Evolutionary conservation across 2,329 filamentous ascomycete genomes (phyloP), one percentile per base, ranked within the genome.

Genomic region (Stenocarpella maydis): DNA sequence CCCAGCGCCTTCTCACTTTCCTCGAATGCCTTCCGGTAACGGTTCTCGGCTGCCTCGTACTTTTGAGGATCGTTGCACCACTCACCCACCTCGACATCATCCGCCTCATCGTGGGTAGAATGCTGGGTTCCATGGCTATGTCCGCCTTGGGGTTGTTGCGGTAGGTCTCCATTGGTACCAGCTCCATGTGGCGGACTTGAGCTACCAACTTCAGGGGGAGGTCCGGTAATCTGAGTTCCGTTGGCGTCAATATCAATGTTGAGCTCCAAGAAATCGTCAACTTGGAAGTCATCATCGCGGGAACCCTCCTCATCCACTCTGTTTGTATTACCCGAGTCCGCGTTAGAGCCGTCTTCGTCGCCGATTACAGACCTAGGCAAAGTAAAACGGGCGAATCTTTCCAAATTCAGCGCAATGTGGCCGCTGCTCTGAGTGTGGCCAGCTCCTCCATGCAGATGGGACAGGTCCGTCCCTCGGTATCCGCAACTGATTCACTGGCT

Each of bases 381-480:
- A 17, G 64, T 45, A 41, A 66, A 66, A 1, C 34, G 37, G 8
- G 64, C 64, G 14, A 66, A 43, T 28, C 19, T 41, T 43, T 66
- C 64, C 34, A 66, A 7, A 54, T 66, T 49, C 0, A 66, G 64
- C 21, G 64, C 64, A 24, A 66, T n/a, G 24, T 66, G 64, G 19
- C n/a, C 49, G 54, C 28, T 19, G 4, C 24, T n/a, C 39, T 53
- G 7, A 5, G 14, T 28, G 45, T 43, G 9, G 24, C 24, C 26
- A 50, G 24, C 6, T 24, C n/a, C 9, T 3, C 10, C 47, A 24
- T 47, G 39, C 64, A 66, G 28, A 66, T 41, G 7, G 49, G 64
- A 4, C 64, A 66, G 8, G 19, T 5, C 17, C 64, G 64, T 10
- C 43, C 47, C 0, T 1, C 9, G 3, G 19, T 7, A 28, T 41